A percentile compares a stretch with the other conserved stretches of the same genome.
Evolutionary conservation across 192 early-diverging fungal genomes (phyloP).

Genomic region (Obelidium mucronatum): DNA sequence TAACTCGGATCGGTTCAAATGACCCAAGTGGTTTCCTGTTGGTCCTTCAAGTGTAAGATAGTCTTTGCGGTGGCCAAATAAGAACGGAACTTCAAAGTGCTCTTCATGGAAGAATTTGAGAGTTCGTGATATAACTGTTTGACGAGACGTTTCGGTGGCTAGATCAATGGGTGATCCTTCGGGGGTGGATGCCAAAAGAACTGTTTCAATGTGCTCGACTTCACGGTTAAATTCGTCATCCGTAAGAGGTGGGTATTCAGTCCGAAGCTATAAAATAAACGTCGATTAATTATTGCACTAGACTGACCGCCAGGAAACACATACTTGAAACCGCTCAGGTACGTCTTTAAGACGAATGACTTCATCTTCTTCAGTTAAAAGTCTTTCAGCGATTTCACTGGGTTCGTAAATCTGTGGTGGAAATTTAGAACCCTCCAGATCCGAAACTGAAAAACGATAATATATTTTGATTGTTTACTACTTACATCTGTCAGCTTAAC

Average conservation of each 20-base stretch:
- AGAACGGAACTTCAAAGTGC: constrained; percentile 87
- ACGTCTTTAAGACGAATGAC: constrained; percentile 85
- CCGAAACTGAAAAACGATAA: not conserved
- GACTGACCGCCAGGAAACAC: too few species aligned
- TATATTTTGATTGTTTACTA: constrained; percentile 40
- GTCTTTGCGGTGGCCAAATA: constrained; percentile 85
- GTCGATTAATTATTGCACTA: constrained; percentile 29
- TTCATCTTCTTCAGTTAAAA: constrained; percentile 94
- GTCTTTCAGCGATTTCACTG: constrained; percentile 81
- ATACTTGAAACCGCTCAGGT: constrained; percentile 92
- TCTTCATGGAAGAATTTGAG: constrained; percentile 75
- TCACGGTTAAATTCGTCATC: constrained; percentile 49
- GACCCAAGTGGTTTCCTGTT: constrained; percentile 80
- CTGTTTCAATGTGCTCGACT: constrained; percentile 40
- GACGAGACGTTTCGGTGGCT: constrained; percentile 2
- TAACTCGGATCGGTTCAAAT: constrained; percentile 73
- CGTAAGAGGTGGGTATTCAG: constrained; percentile 38
- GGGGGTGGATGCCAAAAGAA: constrained; percentile 10
- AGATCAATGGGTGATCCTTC: not conserved
- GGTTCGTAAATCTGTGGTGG: constrained; percentile 72
- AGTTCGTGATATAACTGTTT: constrained; percentile 53
- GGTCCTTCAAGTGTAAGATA: constrained; percentile 84
- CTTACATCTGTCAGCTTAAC: constrained; percentile 58
- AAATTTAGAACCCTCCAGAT: constrained; percentile 1
- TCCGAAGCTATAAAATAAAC: constrained; percentile 36